phyloP scores from a whole-genome alignment of 495 filamentous ascomycete species.

The Talaromyces stipitatus region DNA sequence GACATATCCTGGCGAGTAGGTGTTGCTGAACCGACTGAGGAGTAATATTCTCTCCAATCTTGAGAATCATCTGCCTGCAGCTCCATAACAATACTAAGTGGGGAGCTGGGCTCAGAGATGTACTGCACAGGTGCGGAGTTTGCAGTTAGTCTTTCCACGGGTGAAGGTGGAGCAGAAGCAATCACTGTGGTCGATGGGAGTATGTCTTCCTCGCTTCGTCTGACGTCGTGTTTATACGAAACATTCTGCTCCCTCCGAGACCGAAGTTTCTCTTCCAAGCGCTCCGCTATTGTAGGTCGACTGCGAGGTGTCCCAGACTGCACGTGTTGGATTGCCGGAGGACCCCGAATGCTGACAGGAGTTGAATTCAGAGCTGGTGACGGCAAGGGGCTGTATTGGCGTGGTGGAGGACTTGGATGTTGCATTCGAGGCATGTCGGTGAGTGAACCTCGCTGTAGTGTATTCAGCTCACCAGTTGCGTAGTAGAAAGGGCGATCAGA shows the following conservation, averaged over 20 bases:
- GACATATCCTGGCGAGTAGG: background rate
- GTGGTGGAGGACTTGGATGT: background rate
- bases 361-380: background rate
- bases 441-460: background rate
- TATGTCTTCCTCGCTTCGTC: background rate
- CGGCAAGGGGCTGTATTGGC: background rate
- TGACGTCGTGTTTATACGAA: background rate
- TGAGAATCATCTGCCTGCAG: background rate
- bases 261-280: slow-evolving; percentile 23
- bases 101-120: background rate
- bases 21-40: background rate
- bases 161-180: background rate
- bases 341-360: background rate
- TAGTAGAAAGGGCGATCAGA: background rate
- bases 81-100: background rate
- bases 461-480: background rate
- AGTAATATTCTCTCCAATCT: background rate
- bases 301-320: background rate
- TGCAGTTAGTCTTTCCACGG: background rate
- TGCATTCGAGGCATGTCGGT: background rate
- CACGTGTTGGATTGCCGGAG: background rate
- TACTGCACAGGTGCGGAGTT: background rate
- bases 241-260: slow-evolving; percentile 3
- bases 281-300: slow-evolving; percentile 23
- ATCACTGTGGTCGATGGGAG: background rate